These are phyloP conservation scores for Solanum ossicruentum DNA, from an alignment of 257 asterid genomes.

Conservation along the genomic window DNA sequence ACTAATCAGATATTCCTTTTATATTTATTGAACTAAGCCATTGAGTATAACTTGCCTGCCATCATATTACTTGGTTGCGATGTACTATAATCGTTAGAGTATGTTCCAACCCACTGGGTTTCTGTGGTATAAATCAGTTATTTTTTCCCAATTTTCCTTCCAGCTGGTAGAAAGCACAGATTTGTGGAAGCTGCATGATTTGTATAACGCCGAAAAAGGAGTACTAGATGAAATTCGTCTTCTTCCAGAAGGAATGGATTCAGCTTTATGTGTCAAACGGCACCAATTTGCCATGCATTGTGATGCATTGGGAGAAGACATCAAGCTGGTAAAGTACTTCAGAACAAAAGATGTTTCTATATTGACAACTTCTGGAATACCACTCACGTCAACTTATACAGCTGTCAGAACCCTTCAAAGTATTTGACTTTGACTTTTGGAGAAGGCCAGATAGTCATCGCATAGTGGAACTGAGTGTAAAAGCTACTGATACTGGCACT, in stretches of 20 bases:
- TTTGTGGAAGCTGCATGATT: conserved; percentile 60
- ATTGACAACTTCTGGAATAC: background rate
- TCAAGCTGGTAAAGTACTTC: conserved; percentile 46
- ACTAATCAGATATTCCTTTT: background rate
- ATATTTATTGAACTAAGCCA: background rate
- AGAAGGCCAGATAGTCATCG: conserved; percentile 73
- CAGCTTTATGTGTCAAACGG: conserved; percentile 33
- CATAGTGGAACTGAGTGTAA: conserved; percentile 48
- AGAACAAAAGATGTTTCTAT: background rate
- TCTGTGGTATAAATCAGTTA: background rate
- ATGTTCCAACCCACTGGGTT: background rate
- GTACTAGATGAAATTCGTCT: conserved; percentile 57
- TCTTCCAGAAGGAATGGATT: conserved; percentile 46
- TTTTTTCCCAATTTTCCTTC: background rate
- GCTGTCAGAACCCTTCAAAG: conserved; percentile 91
- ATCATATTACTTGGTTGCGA: background rate
- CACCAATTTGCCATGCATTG: conserved; percentile 85
- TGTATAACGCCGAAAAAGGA: conserved; percentile 48
- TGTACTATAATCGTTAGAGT: background rate
- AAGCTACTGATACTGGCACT: conserved; percentile 65
- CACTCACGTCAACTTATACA: conserved; percentile 12
- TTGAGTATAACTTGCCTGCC: background rate
- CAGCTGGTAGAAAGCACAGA: conserved; percentile 79
- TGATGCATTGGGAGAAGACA: conserved; percentile 58
- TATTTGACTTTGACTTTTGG: conserved; percentile 94